Evolutionary conservation across 2,329 filamentous ascomycete species (phyloP).

Genomic region (Penicillium thymicola): DNA sequence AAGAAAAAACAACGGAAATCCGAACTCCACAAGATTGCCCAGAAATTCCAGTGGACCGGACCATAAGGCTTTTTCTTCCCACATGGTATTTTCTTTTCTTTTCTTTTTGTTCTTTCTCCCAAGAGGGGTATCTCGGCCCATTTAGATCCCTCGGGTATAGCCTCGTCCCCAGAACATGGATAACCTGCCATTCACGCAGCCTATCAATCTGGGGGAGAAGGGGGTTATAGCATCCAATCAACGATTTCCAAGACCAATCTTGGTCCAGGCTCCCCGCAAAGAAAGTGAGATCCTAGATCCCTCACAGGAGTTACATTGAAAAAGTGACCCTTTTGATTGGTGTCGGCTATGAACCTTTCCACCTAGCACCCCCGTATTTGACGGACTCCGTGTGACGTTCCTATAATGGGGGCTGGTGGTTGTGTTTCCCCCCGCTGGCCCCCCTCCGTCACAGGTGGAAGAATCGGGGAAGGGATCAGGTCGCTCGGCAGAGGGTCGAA

Average conservation of each 20-base stretch:
- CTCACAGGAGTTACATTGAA: slow-evolving; percentile 6
- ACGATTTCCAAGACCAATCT: background rate
- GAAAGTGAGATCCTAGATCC: slow-evolving; percentile 9
- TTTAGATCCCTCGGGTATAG: slow-evolving; percentile 8
- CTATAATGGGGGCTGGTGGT: background rate
- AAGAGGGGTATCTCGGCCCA: no score
- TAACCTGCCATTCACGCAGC: slow-evolving; percentile 1
- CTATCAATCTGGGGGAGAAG: slow-evolving; percentile 4
- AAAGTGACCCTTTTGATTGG: background rate
- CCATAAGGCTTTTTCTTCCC: slow-evolving; percentile 1
- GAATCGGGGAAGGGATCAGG: background rate
- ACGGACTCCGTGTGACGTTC: slow-evolving; percentile 9
- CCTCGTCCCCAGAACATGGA: slow-evolving; percentile 2
- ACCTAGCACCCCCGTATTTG: slow-evolving; percentile 8
- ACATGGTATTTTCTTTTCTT: no score
- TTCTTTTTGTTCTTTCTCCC: no score
- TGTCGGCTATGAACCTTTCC: background rate
- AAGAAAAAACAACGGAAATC: background rate
- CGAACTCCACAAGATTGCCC: background rate
- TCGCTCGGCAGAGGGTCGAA: slow-evolving; percentile 1
- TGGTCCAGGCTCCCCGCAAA: slow-evolving; percentile 9
- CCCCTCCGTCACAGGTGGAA: slow-evolving; percentile 1
- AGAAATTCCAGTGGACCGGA: slow-evolving; percentile 1
- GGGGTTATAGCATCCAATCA: background rate
- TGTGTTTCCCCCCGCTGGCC: background rate